Base-by-base conservation (phyloP, 306 rosid species). In the Quercus rubra region DNA sequence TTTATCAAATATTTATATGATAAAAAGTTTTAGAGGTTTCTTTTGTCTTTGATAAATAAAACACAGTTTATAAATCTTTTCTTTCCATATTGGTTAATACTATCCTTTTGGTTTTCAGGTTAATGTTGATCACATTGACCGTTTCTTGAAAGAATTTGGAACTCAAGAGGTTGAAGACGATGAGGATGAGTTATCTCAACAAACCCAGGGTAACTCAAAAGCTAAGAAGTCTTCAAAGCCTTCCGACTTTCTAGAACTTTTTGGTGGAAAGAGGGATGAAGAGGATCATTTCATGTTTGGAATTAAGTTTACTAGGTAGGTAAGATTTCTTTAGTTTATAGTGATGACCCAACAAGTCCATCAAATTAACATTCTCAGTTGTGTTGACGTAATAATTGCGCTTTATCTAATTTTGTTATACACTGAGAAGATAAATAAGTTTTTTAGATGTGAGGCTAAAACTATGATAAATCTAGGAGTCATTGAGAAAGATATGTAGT, bases 261-360 rank as follows among this genome's bases (percentile, higher is more conserved):
- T 92, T 91, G 88, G 90, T 67, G 98, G 94, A 70, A 91, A 89
- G 10, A 67, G 72, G 27, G 52, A 67, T 84, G 88, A 86, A 72
- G 91, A 83, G 78, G 99, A 95, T 80, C 88, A 88, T 78, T 95
- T 95, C 84, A 90, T 95, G 96, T 80, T 92, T 70, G 99, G 99
- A 82, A 91, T 95, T 84, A 95, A 95, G 86, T 89, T 95, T 86
- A 91, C 97, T 0, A 88, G 92, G 99, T 92, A 86, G n/a, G n/a
- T n/a, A n/a, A 71, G 13, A 70, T 85, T 70, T 49, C 73, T 54
- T 72, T 62, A 67, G 33, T 75, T 41, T 3, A 18, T 64, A 38
- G 64, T 68, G 52, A 69, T 41, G 25, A 55, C 33, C 79, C 41
- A 13, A 14, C 13, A 66, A 30, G 19, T 66, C 23, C 4, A 66